Base-by-base conservation (phyloP, 2,329 filamentous ascomycete species). In the Cladosporium sp. region DNA sequence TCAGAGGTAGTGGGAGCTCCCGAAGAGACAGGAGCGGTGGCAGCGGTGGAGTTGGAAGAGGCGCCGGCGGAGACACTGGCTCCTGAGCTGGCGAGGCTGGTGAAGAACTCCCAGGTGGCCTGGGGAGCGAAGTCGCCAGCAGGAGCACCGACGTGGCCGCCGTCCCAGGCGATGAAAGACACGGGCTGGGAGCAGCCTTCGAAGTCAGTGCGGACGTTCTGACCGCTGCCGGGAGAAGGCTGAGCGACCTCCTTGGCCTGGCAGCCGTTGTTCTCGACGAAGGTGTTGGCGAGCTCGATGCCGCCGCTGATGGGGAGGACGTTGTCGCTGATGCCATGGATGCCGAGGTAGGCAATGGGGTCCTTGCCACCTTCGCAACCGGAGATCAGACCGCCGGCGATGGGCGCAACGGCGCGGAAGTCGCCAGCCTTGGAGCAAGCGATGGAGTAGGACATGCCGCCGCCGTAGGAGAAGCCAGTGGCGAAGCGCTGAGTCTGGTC, bases 381-480 rank as follows among this genome's bases (percentile, higher is more conserved):
- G 18, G 21, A 34, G 57, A 62, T 57, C 12, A 61, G 41, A 24
- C 57, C 57, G 24, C 30, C 57, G 15, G 58, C 47, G 18, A 61
- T 61, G 38, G 49, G 59, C 8, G 59, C 64, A 1, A 52, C 51
- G 41, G 63, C 63, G 28, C 54, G 54, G 58, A 55, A 64, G 2
- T 64, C 61, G 10, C 51, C 51, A 21, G 64, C 64, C 21, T 24
- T 44, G 8, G 58, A 41, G 57, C 64, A 60, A 71, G 80, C 74
- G 8, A 47, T 61, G 55, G 41, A 34, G 58, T 65, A 62, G 32
- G 57, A 65, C 55, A 65, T 65, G 55, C 55, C 58, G 24, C 55
- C 59, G 38, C 58, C 58, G 51, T 41, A 64, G 38, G 21, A 49
- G 47, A 21, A 4, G 21, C 57, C 44, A 30, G 51, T 62, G 59